Percentiles rank a stretch among this genome's conserved stretches.
These are phyloP conservation scores for Scenedesmus sp. DNA, from an alignment of 163 green algal species.

Conservation along the genomic window DNA sequence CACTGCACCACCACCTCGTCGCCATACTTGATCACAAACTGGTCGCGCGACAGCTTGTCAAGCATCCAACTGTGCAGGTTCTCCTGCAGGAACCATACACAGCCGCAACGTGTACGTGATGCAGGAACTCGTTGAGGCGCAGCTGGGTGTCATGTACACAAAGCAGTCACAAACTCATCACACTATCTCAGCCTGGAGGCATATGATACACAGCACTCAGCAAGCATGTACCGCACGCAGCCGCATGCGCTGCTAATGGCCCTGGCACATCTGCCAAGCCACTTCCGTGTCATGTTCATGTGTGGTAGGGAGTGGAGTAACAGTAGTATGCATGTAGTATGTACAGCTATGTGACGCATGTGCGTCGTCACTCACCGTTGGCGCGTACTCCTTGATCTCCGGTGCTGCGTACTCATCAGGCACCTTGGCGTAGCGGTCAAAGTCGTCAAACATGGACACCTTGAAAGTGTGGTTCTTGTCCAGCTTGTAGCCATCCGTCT, in stretches of 20 bases:
- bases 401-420: slow-evolving; percentile 86
- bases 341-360: background rate
- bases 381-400: slow-evolving; percentile 64
- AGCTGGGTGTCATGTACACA: background rate
- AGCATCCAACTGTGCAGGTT: slow-evolving; percentile 91
- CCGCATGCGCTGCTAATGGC: no score
- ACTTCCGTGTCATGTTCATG: no score
- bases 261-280: no score
- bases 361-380: slow-evolving; percentile 55
- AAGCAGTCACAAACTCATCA: background rate
- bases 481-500: slow-evolving; percentile 91
- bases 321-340: no score
- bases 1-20: slow-evolving; percentile 94
- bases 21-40: slow-evolving; percentile 92
- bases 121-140: background rate
- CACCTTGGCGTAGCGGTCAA: slow-evolving; percentile 90
- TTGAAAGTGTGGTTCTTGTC: slow-evolving; percentile 97
- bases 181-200: no score
- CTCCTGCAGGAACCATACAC: slow-evolving; percentile 68
- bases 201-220: no score
- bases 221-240: no score
- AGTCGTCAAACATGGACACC: slow-evolving; percentile 95
- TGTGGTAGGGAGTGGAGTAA: no score
- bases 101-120: background rate
- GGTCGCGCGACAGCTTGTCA: slow-evolving; percentile 93